A percentile compares a stretch with the other conserved stretches of the same genome.
Evolutionary conservation across 192 early-diverging fungal genomes (phyloP).

Genomic region (Geranomyces variabilis): DNA sequence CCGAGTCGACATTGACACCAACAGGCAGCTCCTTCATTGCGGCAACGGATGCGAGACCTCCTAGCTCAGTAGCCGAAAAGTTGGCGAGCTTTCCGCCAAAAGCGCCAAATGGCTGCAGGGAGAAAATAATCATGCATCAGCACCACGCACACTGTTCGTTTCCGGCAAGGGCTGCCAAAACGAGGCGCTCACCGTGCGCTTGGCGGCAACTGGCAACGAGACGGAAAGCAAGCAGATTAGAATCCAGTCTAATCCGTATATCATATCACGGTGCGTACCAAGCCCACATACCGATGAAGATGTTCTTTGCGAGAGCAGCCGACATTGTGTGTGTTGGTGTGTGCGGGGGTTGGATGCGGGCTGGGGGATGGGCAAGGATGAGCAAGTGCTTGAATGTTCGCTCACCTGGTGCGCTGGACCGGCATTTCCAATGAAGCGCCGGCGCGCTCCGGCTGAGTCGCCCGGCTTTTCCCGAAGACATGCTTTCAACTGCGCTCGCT

Average conservation of each 20-base stretch:
- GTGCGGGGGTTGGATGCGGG: background rate
- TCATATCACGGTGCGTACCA: background rate
- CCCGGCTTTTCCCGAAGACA: no score
- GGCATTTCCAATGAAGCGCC: no score
- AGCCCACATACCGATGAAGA: conserved; percentile 16
- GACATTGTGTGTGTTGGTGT: conserved; percentile 2
- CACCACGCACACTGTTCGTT: background rate
- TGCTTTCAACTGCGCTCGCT: no score
- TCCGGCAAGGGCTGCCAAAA: no score
- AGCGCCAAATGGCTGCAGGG: conserved; percentile 76
- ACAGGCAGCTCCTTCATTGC: conserved; percentile 77
- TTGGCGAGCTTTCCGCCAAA: conserved; percentile 94
- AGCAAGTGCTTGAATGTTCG: no score
- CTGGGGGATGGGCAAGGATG: no score
- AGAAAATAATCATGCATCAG: background rate
- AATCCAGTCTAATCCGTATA: background rate
- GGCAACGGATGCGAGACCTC: conserved; percentile 90
- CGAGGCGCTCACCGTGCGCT: conserved; percentile 16
- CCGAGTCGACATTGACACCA: conserved; percentile 75
- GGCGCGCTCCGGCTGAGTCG: no score
- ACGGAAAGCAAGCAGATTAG: background rate
- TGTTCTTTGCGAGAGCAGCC: conserved; percentile 9
- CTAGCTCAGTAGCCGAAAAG: conserved; percentile 70
- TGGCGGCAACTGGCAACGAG: conserved; percentile 10
- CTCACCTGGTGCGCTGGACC: no score